phyloP scores from a whole-genome alignment of 192 early-diverging fungal genomes.

The Coemansia sp. region DNA sequence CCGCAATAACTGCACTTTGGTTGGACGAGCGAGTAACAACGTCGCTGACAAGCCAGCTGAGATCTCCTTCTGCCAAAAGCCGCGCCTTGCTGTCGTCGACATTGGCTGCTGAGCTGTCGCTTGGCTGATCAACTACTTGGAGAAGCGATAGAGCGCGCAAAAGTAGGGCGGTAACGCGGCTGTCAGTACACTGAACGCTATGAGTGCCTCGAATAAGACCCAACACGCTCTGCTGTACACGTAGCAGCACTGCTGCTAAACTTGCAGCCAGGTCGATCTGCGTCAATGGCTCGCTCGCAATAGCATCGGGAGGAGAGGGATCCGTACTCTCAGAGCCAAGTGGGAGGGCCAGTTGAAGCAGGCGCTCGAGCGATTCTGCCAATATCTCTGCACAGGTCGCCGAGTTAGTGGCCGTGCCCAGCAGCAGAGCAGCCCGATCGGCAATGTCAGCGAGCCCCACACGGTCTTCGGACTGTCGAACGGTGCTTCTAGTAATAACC shows the following conservation, averaged over 20 bases:
- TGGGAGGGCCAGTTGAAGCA: slow-evolving; percentile 31
- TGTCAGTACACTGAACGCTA: background rate
- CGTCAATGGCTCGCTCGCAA: background rate
- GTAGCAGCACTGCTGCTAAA: slow-evolving; percentile 4
- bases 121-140: slow-evolving; percentile 1
- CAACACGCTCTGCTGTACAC: slow-evolving; percentile 9
- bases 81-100: background rate
- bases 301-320: slow-evolving; percentile 6
- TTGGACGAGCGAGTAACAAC: slow-evolving; percentile 15
- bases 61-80: slow-evolving; percentile 15
- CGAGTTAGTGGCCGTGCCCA: slow-evolving; percentile 3
- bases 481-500: slow-evolving; percentile 6
- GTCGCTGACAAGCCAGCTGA: slow-evolving; percentile 28
- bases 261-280: slow-evolving; percentile 22
- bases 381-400: slow-evolving; percentile 28
- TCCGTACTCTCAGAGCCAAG: slow-evolving; percentile 2
- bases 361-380: slow-evolving; percentile 25
- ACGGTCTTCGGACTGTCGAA: slow-evolving; percentile 22
- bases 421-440: slow-evolving; percentile 10
- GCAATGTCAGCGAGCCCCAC: slow-evolving; percentile 23
- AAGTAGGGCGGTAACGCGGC: slow-evolving; percentile 10
- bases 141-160: slow-evolving; percentile 24
- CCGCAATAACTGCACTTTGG: slow-evolving; percentile 21
- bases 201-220: slow-evolving; percentile 12
- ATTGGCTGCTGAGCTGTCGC: background rate